Conservation (phyloP, 2,329 filamentous ascomycete genomes). For the Claviceps arundinis region DNA sequence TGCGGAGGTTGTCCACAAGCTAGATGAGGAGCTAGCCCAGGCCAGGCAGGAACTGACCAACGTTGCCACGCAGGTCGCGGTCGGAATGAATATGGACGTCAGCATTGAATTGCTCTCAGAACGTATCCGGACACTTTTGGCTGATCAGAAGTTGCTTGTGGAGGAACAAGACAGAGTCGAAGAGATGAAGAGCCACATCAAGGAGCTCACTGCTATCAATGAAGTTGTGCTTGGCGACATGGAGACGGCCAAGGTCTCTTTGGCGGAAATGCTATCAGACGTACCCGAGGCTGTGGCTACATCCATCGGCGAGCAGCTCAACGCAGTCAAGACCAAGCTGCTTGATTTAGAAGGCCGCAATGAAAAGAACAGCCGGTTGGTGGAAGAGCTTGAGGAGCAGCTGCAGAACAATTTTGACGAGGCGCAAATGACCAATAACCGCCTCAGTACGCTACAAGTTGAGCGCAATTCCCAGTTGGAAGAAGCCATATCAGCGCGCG, state of each 20-base stretch:
- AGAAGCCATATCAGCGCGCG: conserved; percentile 56
- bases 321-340: conserved; percentile 53
- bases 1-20: conserved; percentile 36
- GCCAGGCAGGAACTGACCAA: conserved; percentile 54
- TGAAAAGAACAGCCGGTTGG: conserved; percentile 80
- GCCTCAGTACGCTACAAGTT: conserved; percentile 67
- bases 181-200: conserved; percentile 42
- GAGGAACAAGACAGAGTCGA: conserved; percentile 44
- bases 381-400: conserved; percentile 95
- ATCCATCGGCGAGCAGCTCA: conserved; percentile 41
- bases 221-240: conserved; percentile 48
- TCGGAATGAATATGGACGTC: conserved; percentile 46
- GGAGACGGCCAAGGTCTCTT: conserved; percentile 41
- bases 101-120: conserved; percentile 56
- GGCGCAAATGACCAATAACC: conserved; percentile 72
- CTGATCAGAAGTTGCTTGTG: conserved; percentile 44
- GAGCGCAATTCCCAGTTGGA: conserved; percentile 66
- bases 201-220: conserved; percentile 44
- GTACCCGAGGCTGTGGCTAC: conserved; percentile 28
- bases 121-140: conserved; percentile 43
- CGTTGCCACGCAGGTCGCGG: conserved; percentile 49
- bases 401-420: conserved; percentile 91
- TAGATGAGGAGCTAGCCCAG: conserved; percentile 50
- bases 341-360: conserved; percentile 52
- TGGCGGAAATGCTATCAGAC: conserved; percentile 41